Conservation (phyloP, 2,329 filamentous ascomycete species). For the Ophiostoma populinum region DNA sequence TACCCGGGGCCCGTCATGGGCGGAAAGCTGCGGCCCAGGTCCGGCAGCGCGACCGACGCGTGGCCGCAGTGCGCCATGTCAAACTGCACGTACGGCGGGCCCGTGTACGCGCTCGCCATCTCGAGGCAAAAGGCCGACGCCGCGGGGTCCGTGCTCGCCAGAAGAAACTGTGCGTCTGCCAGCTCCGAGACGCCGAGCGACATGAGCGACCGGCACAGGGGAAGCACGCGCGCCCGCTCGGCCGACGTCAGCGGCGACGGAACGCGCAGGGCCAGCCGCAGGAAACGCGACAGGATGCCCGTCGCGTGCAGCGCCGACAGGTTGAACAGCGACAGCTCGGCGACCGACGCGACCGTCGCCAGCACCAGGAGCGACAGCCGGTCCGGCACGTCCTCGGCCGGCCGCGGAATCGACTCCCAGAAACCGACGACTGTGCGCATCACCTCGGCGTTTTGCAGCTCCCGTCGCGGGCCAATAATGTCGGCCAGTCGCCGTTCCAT, state of each 20-base stretch:
- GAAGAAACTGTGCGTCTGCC: constrained; percentile 66
- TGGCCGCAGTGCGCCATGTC: constrained; percentile 79
- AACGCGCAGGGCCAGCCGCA: constrained; percentile 41
- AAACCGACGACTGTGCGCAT: constrained; percentile 43
- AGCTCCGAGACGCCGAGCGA: constrained; percentile 60
- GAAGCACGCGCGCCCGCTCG: constrained; percentile 43
- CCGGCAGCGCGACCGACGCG: constrained; percentile 76
- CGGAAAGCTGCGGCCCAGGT: constrained; percentile 71
- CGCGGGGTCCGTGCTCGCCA: constrained; percentile 32
- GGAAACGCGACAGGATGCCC: constrained; percentile 48
- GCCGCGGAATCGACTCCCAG: constrained; percentile 43
- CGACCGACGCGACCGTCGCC: constrained; percentile 40
- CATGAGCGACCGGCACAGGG: constrained; percentile 53
- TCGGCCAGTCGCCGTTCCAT: constrained; percentile 25
- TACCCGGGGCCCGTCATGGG: constrained; percentile 68
- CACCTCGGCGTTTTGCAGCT: constrained; percentile 44
- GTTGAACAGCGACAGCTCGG: constrained; percentile 49
- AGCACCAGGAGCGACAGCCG: constrained; percentile 47
- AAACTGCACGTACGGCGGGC: constrained; percentile 80
- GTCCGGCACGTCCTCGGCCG: constrained; percentile 19
- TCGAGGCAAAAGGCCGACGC: constrained; percentile 54
- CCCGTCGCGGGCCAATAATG: constrained; percentile 32
- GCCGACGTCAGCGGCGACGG: constrained; percentile 31
- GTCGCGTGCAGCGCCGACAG: constrained; percentile 54
- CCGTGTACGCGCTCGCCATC: constrained; percentile 56